Base-by-base conservation (phyloP, 306 rosid species). In the Prunus mume region DNA sequence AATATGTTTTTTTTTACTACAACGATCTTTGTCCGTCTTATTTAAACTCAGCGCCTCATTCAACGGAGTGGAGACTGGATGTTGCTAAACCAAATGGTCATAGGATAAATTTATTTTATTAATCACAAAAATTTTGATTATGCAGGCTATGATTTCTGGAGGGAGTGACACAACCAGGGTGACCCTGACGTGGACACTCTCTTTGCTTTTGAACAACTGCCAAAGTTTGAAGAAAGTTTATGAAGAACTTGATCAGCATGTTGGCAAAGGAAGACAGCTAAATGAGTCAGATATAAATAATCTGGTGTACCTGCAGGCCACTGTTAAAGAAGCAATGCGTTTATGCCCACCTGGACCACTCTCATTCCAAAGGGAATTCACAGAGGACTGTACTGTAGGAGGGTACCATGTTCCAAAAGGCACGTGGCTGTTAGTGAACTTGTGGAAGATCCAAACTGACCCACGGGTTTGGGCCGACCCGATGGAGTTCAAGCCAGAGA, bases 391-490 rank as follows among this genome's bases (percentile, higher is more conserved):
- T 72, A 78, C 49, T 12, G 18, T 89, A 0, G 80, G 75, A 18
- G 84, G 84, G 38, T 89, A 85, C 72, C 65, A 85, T 24, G 78
- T 91, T 15, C 25, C 69, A 0, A 72, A 63, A 12, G 91, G 97
- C 1, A 89, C 90, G 0, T 75, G 86, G 28, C 22, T 91, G 10
- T 41, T 89, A 1, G 45, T 83, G 25, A 89, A 91, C 77, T 25
- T 78, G 22, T 83, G 82, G 87, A 89, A 87, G 85, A 74, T 89
- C 55, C 94, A 87, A 1, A 84, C 83, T 0, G 94, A 90, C 73
- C 90, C 86, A 2, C 51, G 61, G 2, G 46, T 84, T 30, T 87
- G 91, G 91, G 5, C 75, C 5, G 87, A 87, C 24, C 87, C 87
- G 12, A 67, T 82, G 18, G 80, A 87, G 62, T 89, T 87, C 80